Evolutionary conservation across 805 yeast genomes (phyloP).

Genomic region (Pichia exigua): DNA sequence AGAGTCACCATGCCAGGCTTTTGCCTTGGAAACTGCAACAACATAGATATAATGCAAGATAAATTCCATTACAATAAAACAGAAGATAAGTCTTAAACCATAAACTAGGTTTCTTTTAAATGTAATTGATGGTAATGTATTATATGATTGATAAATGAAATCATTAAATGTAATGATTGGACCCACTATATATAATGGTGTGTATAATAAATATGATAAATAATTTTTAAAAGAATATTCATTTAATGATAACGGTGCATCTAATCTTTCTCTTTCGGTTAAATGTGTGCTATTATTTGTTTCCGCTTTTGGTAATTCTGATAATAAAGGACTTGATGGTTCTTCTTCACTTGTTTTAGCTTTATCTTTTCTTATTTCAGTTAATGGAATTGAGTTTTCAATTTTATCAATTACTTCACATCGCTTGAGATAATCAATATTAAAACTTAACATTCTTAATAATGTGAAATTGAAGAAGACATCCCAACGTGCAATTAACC

Average conservation of each 20-base stretch:
- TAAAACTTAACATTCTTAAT: slow-evolving; percentile 75
- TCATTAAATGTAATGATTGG: slow-evolving; percentile 93
- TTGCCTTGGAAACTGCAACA: slow-evolving; percentile 82
- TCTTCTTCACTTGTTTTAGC: slow-evolving; percentile 14
- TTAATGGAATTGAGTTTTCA: slow-evolving; percentile 5
- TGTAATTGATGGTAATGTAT: slow-evolving; percentile 53
- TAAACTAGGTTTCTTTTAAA: slow-evolving; percentile 47
- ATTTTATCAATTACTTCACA: slow-evolving; percentile 12
- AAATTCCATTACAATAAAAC: slow-evolving; percentile 83
- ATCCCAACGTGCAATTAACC: slow-evolving; percentile 89
- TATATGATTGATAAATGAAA: slow-evolving; percentile 63
- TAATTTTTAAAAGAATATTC: slow-evolving; percentile 63
- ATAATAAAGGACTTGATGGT: background rate
- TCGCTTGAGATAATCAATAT: slow-evolving; percentile 61
- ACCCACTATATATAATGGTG: slow-evolving; percentile 92
- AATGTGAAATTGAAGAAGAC: slow-evolving; percentile 88
- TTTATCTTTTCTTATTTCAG: background rate
- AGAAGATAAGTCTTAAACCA: slow-evolving; percentile 59
- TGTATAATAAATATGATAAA: slow-evolving; percentile 68
- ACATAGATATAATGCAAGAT: slow-evolving; percentile 83
- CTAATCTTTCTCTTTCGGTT: slow-evolving; percentile 58
- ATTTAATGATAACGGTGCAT: slow-evolving; percentile 49
- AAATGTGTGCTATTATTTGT: slow-evolving; percentile 14
- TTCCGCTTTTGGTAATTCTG: background rate
- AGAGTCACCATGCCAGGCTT: slow-evolving; percentile 83